Base-by-base conservation (phyloP, 1,284 basidiomycete species). In the Irpex lacteus region DNA sequence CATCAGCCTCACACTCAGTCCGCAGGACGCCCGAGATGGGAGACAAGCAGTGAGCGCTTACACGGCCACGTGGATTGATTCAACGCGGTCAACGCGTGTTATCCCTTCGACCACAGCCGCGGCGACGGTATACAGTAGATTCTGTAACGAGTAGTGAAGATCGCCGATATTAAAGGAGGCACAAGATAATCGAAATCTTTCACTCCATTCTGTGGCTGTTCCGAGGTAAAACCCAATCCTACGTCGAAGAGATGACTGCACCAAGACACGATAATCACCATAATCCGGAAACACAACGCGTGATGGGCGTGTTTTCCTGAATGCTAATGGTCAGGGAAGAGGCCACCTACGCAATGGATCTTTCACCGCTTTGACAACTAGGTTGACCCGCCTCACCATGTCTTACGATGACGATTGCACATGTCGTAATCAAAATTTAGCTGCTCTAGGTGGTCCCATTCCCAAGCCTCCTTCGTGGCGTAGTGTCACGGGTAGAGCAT, bases 11-110 rank as follows among this genome's bases (percentile, higher is more conserved):
- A 63, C 21, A 59, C 3, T 18, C 54, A 15, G 50, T 55, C 60
- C 53, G 44, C 44, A 60, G 65, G 52, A 65, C 65, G 67, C 65
- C 67, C 65, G 54, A 61, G 44, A 44, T 57, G 59, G 62, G 59
- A 63, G 36, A 60, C 62, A 54, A 19, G 32, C 18, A 32, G 37
- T 19, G 57, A 40, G 62, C 62, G 62, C 37, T 44, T 63, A 36
- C 55, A 21, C 38, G 38, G 4, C 13, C 61, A 62, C 61, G 61
- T 62, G 61, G 60, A 15, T 38, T 38, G 21, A 13, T 9, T 38
- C 21, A 59, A 56, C 54, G 54, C 54, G 18, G 44, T 49, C 38
- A n/a, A 15, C 19, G 38, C 36, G 58, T 59, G 38, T 59, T 59
- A 15, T 59, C 38, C 13, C 21, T 59, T 13, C 21, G 8, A 34